Percentiles rank a stretch among this genome's conserved stretches.
These are phyloP conservation scores for Penicillium sumatraense DNA, from an alignment of 2,329 filamentous ascomycete genomes.

Conservation along the genomic window DNA sequence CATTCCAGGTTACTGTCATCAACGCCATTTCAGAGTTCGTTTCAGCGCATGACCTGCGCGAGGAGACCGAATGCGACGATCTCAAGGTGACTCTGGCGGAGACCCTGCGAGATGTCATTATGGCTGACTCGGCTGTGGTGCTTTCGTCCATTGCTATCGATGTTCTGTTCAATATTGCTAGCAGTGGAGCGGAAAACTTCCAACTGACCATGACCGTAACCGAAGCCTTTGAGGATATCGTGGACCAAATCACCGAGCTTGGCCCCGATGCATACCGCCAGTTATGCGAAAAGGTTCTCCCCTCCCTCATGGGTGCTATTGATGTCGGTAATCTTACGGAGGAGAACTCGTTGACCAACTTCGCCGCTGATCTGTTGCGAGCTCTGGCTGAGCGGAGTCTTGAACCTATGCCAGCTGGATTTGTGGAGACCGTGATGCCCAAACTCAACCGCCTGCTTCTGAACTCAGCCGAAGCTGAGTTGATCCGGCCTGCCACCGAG, in stretches of 20 bases:
- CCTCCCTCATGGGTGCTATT: constrained; percentile 85
- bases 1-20: constrained; percentile 65
- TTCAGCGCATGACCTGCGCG: constrained; percentile 75
- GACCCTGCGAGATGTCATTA: constrained; percentile 80
- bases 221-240: constrained; percentile 90
- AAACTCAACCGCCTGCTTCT: constrained; percentile 84
- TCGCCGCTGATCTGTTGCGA: constrained; percentile 83
- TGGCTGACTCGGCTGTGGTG: constrained; percentile 75
- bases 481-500: constrained; percentile 83
- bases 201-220: constrained; percentile 85
- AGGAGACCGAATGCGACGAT: constrained; percentile 88
- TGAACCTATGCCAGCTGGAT: constrained; percentile 82
- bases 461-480: constrained; percentile 81
- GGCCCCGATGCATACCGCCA: constrained; percentile 72
- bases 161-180: constrained; percentile 85
- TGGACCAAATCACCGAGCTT: constrained; percentile 67
- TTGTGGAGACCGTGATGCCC: constrained; percentile 82
- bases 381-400: constrained; percentile 81
- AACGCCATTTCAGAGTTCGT: constrained; percentile 72
- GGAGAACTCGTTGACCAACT: constrained; percentile 76
- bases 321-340: constrained; percentile 85
- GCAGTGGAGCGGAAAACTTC: constrained; percentile 86
- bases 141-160: constrained; percentile 74
- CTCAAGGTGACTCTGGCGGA: constrained; percentile 88
- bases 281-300: constrained; percentile 83